phyloP scores from a whole-genome alignment of 2,329 filamentous ascomycete species.

The Clarireedia monteithiana region DNA sequence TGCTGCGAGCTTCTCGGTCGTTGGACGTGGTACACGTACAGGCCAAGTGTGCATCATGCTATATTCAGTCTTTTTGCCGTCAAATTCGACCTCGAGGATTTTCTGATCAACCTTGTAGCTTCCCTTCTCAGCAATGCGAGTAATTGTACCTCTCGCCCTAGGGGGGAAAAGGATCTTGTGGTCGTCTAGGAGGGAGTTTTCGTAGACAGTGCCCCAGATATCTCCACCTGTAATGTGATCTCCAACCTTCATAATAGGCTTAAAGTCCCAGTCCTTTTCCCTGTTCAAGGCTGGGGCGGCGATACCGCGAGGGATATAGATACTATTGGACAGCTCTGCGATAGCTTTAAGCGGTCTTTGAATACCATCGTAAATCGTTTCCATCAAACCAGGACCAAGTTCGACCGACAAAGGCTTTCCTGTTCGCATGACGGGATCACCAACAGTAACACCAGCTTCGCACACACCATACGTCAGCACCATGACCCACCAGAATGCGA shows the following conservation, averaged over 20 bases:
- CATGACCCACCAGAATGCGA: neutral
- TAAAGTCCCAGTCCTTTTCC: slow-evolving; percentile 94
- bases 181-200: slow-evolving; percentile 90
- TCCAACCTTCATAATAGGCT: slow-evolving; percentile 82
- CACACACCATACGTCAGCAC: slow-evolving; percentile 3
- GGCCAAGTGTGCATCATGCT: slow-evolving; percentile 99
- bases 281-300: slow-evolving; percentile 81
- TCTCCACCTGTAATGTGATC: slow-evolving; percentile 96
- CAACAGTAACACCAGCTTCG: slow-evolving; percentile 88
- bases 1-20: slow-evolving; percentile 84
- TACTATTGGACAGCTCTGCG: slow-evolving; percentile 67
- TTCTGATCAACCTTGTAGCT: slow-evolving; percentile 92
- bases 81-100: slow-evolving; percentile 92
- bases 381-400: slow-evolving; percentile 91
- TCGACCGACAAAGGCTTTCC: slow-evolving; percentile 97
- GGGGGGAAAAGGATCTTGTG: slow-evolving; percentile 93
- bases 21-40: slow-evolving; percentile 88
- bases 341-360: slow-evolving; percentile 90
- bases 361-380: slow-evolving; percentile 99
- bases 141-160: slow-evolving; percentile 84
- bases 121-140: slow-evolving; percentile 79
- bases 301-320: slow-evolving; percentile 97
- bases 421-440: slow-evolving; percentile 83
- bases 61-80: slow-evolving; percentile 88
- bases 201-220: slow-evolving; percentile 88